Evolutionary conservation across 148 eudicot species (phyloP), one percentile per base, ranked within the genome.

Genomic region (Rhododendron kiyosumense): DNA sequence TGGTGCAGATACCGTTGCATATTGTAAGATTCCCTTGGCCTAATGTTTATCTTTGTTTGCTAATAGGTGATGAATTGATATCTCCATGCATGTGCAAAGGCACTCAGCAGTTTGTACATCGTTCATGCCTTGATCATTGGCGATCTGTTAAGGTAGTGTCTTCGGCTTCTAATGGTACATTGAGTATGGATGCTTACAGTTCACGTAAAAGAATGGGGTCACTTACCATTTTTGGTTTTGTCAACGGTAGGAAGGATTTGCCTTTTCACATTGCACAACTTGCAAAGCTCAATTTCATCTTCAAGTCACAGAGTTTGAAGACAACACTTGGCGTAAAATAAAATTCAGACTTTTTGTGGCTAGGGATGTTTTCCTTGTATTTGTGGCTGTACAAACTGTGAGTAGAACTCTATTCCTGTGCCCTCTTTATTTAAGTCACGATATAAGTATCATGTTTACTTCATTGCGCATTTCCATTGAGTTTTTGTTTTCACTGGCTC

Each of bases 51-150:
- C 81, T 59, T 79, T 22, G 13, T 57, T 30, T 61, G 45, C 18
- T 84, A 91, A 94, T 89, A 85, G 98, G 91, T 84, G 98, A 93
- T 83, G 96, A 95, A 87, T 89, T 96, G 90, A 96, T 96, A 92
- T 92, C 96, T 41, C 99, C 99, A 71, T 96, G 99, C 90, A 95
- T 95, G 95, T 96, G 99, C 94, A 96, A 95, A 90, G 98, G 99
- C 85, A 95, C 99, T 78, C 98, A 94, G 49, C 98, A 95, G 87
- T 96, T 94, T 91, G 99, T 96, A 88, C 99, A 96, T 82, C 98
- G 98, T 30, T 88, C 93, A 84, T 96, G 99, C 92, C 95, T 96
- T 86, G 99, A 96, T 91, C 98, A 96, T 61, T 96, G 99, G 99
- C 94, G 99, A 78, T 95, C 99, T 48, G 97, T 96, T 73, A 96